A percentile compares a stretch with the other conserved stretches of the same genome.
Evolutionary conservation across 805 yeast genomes (phyloP).

Genomic region (Candida succiphila): DNA sequence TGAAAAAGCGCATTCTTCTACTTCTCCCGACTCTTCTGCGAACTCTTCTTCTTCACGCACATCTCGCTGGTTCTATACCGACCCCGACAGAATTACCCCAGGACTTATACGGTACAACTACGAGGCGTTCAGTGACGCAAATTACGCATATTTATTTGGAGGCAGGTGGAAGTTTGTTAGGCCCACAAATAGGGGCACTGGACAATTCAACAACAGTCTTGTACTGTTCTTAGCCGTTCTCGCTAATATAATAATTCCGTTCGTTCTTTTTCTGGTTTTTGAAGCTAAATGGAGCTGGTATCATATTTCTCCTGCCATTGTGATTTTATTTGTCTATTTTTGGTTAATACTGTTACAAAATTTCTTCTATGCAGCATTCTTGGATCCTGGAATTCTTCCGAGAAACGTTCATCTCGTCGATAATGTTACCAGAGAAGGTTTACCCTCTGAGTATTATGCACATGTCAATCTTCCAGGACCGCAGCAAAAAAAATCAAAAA

Average conservation of each 20-base stretch:
- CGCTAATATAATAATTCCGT: conserved; percentile 19
- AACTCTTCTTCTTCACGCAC: too few species aligned
- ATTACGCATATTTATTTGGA: conserved; percentile 47
- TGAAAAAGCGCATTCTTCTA: too few species aligned
- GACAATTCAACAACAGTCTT: conserved; percentile 2
- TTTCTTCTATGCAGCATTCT: conserved; percentile 42
- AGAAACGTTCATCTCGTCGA: conserved; percentile 51
- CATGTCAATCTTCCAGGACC: conserved; percentile 38
- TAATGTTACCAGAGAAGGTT: conserved; percentile 18
- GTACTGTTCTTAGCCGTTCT: conserved; percentile 5
- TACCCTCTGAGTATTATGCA: conserved; percentile 53
- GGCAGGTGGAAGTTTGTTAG: conserved; percentile 47
- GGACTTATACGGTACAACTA: too few species aligned
- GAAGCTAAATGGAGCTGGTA: conserved; percentile 48
- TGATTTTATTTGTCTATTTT: conserved; percentile 46
- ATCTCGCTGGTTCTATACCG: too few species aligned
- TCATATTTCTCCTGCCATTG: conserved; percentile 42
- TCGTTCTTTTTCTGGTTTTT: conserved; percentile 43
- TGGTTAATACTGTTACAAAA: conserved; percentile 42
- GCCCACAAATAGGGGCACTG: conserved; percentile 4
- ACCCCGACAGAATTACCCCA: too few species aligned
- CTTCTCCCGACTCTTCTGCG: too few species aligned
- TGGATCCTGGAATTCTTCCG: conserved; percentile 69
- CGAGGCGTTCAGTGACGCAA: conserved; percentile 29
- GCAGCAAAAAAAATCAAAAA: background rate